Percentiles rank a stretch among this genome's conserved stretches.
These are phyloP conservation scores for Pseudogymnoascus sp. DNA, from an alignment of 2,329 filamentous ascomycete genomes.

Conservation along the genomic window DNA sequence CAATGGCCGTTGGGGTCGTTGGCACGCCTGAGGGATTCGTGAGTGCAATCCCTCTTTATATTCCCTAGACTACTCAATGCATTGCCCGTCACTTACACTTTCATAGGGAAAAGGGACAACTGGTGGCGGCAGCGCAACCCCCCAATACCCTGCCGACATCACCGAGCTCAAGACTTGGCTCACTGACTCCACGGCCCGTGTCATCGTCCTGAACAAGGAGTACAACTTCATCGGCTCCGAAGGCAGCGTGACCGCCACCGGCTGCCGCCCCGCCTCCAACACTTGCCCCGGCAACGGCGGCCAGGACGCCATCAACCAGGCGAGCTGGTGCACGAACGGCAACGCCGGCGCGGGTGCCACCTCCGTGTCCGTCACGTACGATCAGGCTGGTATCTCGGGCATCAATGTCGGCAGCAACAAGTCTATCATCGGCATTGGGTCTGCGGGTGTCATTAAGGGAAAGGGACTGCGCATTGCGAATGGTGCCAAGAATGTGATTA, in stretches of 20 bases:
- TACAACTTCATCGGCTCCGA: conserved; percentile 48
- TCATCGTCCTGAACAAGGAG: conserved; percentile 51
- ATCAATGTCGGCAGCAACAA: conserved; percentile 25
- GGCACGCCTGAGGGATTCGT: conserved; percentile 19
- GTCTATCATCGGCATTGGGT: conserved; percentile 21
- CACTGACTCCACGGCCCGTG: conserved; percentile 43
- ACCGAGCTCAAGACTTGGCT: conserved; percentile 54
- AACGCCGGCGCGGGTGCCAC: conserved; percentile 10
- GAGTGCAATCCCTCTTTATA: background rate
- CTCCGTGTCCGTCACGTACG: conserved; percentile 23
- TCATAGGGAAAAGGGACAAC: conserved; percentile 40
- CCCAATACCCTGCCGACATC: conserved; percentile 46
- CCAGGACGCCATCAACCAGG: conserved; percentile 53
- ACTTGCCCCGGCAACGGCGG: conserved; percentile 31
- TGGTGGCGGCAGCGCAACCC: conserved; percentile 48
- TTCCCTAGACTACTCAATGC: background rate
- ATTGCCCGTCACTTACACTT: conserved; percentile 10
- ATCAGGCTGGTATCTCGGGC: conserved; percentile 20
- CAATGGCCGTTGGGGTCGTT: conserved; percentile 12
- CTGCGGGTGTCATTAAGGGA: conserved; percentile 22
- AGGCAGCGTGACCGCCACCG: conserved; percentile 43
- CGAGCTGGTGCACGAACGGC: conserved; percentile 49
- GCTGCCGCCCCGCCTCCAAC: conserved; percentile 49
- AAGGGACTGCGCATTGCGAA: conserved; percentile 22
- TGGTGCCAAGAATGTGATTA: conserved; percentile 23